Evolutionary conservation across 495 filamentous ascomycete genomes (phyloP).

Genomic region (Hypoxylon rickii): DNA sequence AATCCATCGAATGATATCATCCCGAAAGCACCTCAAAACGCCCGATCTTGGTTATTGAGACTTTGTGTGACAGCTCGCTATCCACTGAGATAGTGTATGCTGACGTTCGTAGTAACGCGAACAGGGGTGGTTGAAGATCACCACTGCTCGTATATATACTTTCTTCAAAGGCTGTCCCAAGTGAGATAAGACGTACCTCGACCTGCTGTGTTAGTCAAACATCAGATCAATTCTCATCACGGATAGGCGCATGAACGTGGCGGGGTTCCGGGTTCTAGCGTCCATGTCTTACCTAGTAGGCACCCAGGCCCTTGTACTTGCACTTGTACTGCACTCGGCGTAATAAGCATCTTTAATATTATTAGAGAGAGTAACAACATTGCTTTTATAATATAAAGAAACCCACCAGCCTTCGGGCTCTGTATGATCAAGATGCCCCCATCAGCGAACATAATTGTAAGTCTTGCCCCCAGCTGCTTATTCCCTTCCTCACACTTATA

Average conservation of each 20-base stretch:
- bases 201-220: too few relatives aligned
- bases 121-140: too few relatives aligned
- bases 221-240: neutral
- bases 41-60: conserved; percentile 15
- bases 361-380: too few relatives aligned
- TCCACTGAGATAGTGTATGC: too few relatives aligned
- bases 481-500: neutral
- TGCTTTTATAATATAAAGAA: neutral
- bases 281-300: too few relatives aligned
- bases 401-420: conserved; percentile 28
- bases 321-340: too few relatives aligned
- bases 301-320: too few relatives aligned
- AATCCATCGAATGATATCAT: conserved; percentile 33
- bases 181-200: too few relatives aligned
- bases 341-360: too few relatives aligned
- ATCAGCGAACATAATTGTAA: conserved; percentile 26
- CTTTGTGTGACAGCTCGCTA: conserved; percentile 22
- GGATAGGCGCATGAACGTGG: neutral
- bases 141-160: too few relatives aligned
- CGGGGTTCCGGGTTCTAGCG: neutral
- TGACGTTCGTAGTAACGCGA: too few relatives aligned
- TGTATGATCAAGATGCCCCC: conserved; percentile 23
- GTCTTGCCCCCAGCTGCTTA: neutral
- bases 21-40: conserved; percentile 12
- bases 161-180: too few relatives aligned